These are phyloP conservation scores for Penicillium sp. DNA, from an alignment of 2,329 filamentous ascomycete species.

Conservation along the genomic window DNA sequence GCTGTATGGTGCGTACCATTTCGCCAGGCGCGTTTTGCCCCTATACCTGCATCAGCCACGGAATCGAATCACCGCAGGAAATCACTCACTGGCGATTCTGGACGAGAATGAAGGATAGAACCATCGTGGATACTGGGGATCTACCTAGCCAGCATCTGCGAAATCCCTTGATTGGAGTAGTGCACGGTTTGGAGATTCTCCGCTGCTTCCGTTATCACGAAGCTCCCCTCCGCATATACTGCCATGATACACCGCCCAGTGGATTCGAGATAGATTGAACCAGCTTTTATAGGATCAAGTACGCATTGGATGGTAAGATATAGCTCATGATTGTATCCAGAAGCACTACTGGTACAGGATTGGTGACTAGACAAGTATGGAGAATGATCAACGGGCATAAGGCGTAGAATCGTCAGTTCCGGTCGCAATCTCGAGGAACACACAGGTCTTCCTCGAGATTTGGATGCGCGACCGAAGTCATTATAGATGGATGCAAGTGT, in stretches of 20 bases:
- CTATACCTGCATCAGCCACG: constrained; percentile 45
- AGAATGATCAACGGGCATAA: constrained; percentile 18
- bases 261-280: no score
- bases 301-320: no score
- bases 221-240: constrained; percentile 28
- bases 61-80: not conserved
- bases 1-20: constrained; percentile 98
- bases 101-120: constrained; percentile 84
- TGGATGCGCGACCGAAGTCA: not conserved
- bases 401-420: constrained; percentile 20
- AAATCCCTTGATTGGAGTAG: constrained; percentile 9
- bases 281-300: no score
- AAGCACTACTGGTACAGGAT: not conserved
- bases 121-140: constrained; percentile 34
- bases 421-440: constrained; percentile 1
- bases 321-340: no score
- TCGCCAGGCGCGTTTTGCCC: constrained; percentile 95
- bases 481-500: no score
- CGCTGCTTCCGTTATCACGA: constrained; percentile 23
- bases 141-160: constrained; percentile 19
- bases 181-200: constrained; percentile 18
- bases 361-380: constrained; percentile 1
- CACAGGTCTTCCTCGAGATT: no score
- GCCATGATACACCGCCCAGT: constrained; percentile 28
- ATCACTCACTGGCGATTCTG: constrained; percentile 72